phyloP scores from a whole-genome alignment of 768 basidiomycete species.

The Leccinellum albellum region DNA sequence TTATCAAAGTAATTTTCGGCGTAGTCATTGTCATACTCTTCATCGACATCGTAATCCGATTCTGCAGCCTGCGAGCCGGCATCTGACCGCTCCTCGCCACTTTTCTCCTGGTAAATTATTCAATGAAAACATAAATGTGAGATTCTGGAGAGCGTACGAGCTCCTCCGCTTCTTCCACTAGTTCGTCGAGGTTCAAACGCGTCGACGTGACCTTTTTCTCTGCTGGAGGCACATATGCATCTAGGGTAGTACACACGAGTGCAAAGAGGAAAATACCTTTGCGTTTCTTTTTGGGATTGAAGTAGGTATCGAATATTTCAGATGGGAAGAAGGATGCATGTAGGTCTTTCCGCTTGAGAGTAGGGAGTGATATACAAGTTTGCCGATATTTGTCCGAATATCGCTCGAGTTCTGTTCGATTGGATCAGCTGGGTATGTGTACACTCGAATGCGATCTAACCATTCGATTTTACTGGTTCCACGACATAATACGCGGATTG shows the following conservation, averaged over 20 bases:
- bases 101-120: slow-evolving; percentile 51
- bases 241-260: background rate
- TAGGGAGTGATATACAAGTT: slow-evolving; percentile 54
- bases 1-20: slow-evolving; percentile 91
- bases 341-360: slow-evolving; percentile 65
- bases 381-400: slow-evolving; percentile 85
- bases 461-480: slow-evolving; percentile 64
- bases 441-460: slow-evolving; percentile 25
- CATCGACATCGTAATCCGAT: slow-evolving; percentile 82
- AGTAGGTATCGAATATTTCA: slow-evolving; percentile 74
- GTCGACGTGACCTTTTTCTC: slow-evolving; percentile 36
- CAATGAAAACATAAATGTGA: background rate
- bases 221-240: slow-evolving; percentile 2
- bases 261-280: slow-evolving; percentile 33
- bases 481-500: slow-evolving; percentile 73
- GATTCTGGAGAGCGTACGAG: slow-evolving; percentile 32
- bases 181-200: slow-evolving; percentile 61
- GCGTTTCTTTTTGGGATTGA: slow-evolving; percentile 68
- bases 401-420: slow-evolving; percentile 58
- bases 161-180: slow-evolving; percentile 64
- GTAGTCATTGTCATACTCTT: slow-evolving; percentile 90
- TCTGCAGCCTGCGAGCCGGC: slow-evolving; percentile 60
- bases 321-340: slow-evolving; percentile 75
- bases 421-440: background rate
- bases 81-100: slow-evolving; percentile 65